Base-by-base conservation (phyloP, 805 yeast species). In the Pichia occidentalis region DNA sequence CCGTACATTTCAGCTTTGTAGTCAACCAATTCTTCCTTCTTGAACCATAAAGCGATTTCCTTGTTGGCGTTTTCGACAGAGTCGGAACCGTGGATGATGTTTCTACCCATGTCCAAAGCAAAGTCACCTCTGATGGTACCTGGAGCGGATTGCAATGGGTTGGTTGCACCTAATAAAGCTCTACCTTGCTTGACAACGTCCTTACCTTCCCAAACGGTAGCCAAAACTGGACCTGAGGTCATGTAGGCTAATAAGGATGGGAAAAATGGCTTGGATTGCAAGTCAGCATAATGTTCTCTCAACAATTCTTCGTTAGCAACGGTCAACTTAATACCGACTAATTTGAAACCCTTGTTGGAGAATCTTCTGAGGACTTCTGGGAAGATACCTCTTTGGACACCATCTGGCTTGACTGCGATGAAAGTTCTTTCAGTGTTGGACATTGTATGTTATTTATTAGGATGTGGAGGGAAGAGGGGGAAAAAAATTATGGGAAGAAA, bases 161-260 rank as follows among this genome's bases (percentile, higher is more conserved):
- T 90, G 69, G 98, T 92, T 57, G 98, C 97, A 72, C 99, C 99
- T 60, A 92, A 80, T 66, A 92, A 80, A 59, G 75, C 80, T 74
- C 99, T 84, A 67, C 98, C 98, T 69, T 85, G 95, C 75, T 90
- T 88, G 68, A 92, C 98, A 66, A 80, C 98, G 63, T 92, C 97
- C 76, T 88, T 92, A 71, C 99, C 99, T 73, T 92, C 97, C 99
- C 99, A 92, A 58, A 88, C 97, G 65, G 96, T 92, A 58, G 98
- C 98, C 59, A 90, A 79, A 56, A 92, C 83, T 64, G 99, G 99
- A 58, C 99, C 99, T 53, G 96, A 86, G 64, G 76, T 73, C 99
- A 92, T 94, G 85, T 88, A 88, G 51, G 86, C 74, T 63, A 85
- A 77, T 69, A 92, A 77, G 50, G 95, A 85, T 65, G 97, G 96